Evolutionary conservation across 441 rosid genomes (phyloP), one percentile per base, ranked within the genome.

Genomic region (Geranium incanum): DNA sequence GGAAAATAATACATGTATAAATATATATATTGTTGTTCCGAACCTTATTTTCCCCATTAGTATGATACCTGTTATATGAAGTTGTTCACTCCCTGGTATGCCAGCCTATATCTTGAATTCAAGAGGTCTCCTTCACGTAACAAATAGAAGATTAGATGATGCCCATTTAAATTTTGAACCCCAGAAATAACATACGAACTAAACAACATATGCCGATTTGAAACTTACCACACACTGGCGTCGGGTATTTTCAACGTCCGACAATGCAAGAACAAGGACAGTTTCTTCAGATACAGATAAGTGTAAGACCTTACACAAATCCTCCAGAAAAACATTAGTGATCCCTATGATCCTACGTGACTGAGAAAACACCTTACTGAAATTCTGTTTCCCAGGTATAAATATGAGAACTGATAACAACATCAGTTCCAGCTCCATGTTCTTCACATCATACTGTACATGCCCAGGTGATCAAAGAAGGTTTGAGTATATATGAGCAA

Each of bases 201-300:
- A 28, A 28, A 63, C 67, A 70, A 70, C 12, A 13, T 9, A 57
- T 41, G 48, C 50, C n/a, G 66, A 37, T 68, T 15, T 6, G 21
- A 62, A 74, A 66, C 87, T 76, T 76, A 88, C 98, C 98, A 64
- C 77, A 72, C 72, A 77, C 79, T 81, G 21, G 80, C 76, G 21
- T 86, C 96, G 16, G 74, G 33, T 75, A 72, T 77, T 81, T 62
- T 87, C 95, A 36, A 86, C 84, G 70, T 85, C 88, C 36, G 86
- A 83, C 21, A 93, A 81, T 55, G 97, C 93, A 67, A 95, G 88
- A 80, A 86, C 92, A 74, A 88, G 73, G 75, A 76, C 84, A 73
- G 93, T 80, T 78, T 87, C 93, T 76, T 95, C 96, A 69, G 86
- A 71, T 62, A 81, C 52, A 0, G 98, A 87, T 78, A 95, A 83